Percentiles rank a stretch among this genome's conserved stretches.
Conservation (phyloP, 805 yeast species). For the Blastobotrys terrestris region DNA sequence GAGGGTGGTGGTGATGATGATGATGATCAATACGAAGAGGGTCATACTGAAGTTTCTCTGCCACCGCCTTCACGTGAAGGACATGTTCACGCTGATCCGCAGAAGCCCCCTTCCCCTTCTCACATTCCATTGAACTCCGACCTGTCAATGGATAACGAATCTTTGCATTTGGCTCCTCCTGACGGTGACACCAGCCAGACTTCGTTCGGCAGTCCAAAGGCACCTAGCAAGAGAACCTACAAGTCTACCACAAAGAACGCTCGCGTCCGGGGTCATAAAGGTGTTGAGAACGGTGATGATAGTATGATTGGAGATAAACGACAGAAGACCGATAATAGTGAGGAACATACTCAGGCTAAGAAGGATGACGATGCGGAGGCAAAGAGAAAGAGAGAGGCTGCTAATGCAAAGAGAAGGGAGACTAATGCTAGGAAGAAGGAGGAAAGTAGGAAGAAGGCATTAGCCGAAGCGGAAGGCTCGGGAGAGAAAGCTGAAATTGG, state of each 20-base stretch:
- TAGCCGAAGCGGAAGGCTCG: neutral
- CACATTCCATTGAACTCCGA: neutral
- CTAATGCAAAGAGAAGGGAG: neutral
- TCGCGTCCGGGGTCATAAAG: neutral
- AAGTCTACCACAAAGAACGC: neutral
- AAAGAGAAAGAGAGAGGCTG: neutral
- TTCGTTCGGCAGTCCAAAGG: neutral
- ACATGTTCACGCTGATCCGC: constrained; percentile 3
- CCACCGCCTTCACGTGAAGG: constrained; percentile 2
- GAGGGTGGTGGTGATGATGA: neutral
- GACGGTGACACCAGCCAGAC: neutral
- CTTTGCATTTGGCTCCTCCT: neutral
- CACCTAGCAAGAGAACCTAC: neutral
- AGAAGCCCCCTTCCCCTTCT: constrained; percentile 6
- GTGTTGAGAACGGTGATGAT: neutral
- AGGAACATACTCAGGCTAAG: neutral
- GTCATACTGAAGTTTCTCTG: constrained; percentile 2
- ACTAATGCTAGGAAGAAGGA: neutral
- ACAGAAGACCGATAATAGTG: neutral
- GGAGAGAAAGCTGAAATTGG: neutral
- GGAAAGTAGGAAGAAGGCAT: neutral
- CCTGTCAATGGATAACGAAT: neutral
- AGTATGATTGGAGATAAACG: neutral
- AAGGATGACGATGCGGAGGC: neutral
- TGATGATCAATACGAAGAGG: neutral